Evolutionary conservation across 805 yeast genomes (phyloP).

Genomic region (Blastobotrys robertii): DNA sequence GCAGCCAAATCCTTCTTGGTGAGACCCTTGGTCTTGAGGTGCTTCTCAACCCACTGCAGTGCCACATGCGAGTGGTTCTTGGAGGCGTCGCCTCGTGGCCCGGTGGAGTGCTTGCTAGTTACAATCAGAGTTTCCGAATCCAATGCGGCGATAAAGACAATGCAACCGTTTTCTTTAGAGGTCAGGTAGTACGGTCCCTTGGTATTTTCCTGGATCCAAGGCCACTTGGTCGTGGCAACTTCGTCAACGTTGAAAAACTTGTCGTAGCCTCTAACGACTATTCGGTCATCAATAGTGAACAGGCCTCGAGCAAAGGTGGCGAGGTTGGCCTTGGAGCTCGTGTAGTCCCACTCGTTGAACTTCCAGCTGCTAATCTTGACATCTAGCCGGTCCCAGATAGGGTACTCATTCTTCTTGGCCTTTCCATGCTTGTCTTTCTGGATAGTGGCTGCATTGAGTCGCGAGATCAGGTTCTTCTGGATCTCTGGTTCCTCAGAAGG

Average conservation of each 20-base stretch:
- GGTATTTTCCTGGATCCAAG: slow-evolving; percentile 37
- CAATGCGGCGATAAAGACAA: slow-evolving; percentile 70
- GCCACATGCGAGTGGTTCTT: slow-evolving; percentile 75
- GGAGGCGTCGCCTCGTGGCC: slow-evolving; percentile 41
- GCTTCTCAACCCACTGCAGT: slow-evolving; percentile 43
- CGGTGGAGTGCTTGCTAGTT: slow-evolving; percentile 87
- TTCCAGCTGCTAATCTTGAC: slow-evolving; percentile 47
- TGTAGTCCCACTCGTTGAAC: slow-evolving; percentile 85
- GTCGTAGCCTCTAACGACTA: slow-evolving; percentile 83
- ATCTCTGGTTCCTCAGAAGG: no score
- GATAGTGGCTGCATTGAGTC: background rate
- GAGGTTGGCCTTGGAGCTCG: slow-evolving; percentile 39
- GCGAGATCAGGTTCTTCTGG: no score
- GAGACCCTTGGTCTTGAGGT: slow-evolving; percentile 36
- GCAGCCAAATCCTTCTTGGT: slow-evolving; percentile 45
- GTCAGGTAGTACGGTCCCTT: slow-evolving; percentile 74
- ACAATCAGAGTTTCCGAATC: slow-evolving; percentile 70
- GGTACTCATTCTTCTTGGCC: slow-evolving; percentile 11
- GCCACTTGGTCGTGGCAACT: slow-evolving; percentile 41
- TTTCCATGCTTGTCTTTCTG: slow-evolving; percentile 12
- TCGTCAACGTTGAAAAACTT: slow-evolving; percentile 86
- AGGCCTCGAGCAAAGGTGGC: slow-evolving; percentile 81
- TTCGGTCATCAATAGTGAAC: slow-evolving; percentile 37
- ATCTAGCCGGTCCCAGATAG: slow-evolving; percentile 22
- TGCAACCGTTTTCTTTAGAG: slow-evolving; percentile 89